Evolutionary conservation across 2,329 filamentous ascomycete species (phyloP).

Genomic region (Chrysosphaeria jannelii): DNA sequence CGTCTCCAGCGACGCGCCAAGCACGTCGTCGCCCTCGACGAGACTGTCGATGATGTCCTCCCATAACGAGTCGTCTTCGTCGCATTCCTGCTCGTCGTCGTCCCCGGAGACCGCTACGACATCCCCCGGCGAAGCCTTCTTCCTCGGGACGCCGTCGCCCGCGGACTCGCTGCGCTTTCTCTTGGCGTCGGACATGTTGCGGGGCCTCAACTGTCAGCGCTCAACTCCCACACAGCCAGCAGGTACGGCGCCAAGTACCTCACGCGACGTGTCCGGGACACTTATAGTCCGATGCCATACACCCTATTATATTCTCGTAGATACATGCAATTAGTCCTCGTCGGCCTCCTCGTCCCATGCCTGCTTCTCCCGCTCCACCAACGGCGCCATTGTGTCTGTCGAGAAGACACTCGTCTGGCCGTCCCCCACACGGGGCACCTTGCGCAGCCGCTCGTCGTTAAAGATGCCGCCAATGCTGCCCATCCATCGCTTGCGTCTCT

Average conservation of each 20-base stretch:
- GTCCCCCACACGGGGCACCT: conserved; percentile 36
- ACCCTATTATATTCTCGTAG: no score
- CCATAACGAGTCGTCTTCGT: conserved; percentile 32
- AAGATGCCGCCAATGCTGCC: conserved; percentile 78
- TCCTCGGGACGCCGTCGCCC: no score
- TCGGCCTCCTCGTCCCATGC: conserved; percentile 58
- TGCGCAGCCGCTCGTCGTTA: conserved; percentile 45
- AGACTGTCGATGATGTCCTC: conserved; percentile 30
- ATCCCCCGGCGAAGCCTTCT: no score
- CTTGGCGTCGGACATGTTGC: no score
- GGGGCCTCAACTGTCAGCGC: no score
- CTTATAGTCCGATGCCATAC: no score
- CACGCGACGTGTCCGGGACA: conserved; percentile 1
- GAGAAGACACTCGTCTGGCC: conserved; percentile 44
- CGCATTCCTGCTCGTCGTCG: no score
- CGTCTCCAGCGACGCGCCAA: conserved; percentile 5
- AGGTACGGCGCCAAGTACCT: no score
- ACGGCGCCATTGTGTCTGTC: conserved; percentile 35
- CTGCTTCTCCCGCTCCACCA: conserved; percentile 49
- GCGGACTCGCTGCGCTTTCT: no score
- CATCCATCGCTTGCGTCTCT: conserved; percentile 66
- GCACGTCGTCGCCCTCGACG: conserved; percentile 17
- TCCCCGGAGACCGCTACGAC: no score
- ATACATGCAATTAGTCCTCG: conserved; percentile 20
- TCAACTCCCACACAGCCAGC: no score